Conservation (phyloP, 2,329 filamentous ascomycete genomes). For the Colletotrichum limetticola region DNA sequence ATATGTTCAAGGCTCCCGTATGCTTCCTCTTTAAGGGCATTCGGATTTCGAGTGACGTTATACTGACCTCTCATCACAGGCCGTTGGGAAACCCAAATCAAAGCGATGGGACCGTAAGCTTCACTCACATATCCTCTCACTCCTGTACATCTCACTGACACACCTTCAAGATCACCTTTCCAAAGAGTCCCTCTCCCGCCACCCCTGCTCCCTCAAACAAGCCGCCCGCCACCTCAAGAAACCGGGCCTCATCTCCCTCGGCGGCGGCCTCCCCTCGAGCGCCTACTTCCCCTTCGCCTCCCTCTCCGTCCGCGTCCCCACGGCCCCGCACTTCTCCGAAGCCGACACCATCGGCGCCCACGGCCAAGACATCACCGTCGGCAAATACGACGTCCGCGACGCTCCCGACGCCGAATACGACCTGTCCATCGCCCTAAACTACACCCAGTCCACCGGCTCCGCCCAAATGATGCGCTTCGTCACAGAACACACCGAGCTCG, state of each 20-base stretch:
- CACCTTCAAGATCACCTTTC: slow-evolving; percentile 63
- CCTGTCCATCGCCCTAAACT: slow-evolving; percentile 90
- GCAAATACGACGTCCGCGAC: slow-evolving; percentile 84
- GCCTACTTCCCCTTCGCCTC: slow-evolving; percentile 94
- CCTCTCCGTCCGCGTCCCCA: slow-evolving; percentile 79
- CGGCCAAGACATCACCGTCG: slow-evolving; percentile 72
- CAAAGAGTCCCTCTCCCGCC: slow-evolving; percentile 67
- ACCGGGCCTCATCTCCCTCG: slow-evolving; percentile 89
- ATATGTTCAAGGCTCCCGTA: slow-evolving; percentile 84
- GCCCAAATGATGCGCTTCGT: slow-evolving; percentile 90
- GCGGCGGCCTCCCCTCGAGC: slow-evolving; percentile 88
- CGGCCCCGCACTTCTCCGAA: slow-evolving; percentile 76
- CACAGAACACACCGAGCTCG: slow-evolving; percentile 94
- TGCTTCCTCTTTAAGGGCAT: slow-evolving; percentile 38
- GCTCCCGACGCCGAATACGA: slow-evolving; percentile 67
- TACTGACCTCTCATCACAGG: slow-evolving; percentile 40
- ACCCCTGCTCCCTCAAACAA: slow-evolving; percentile 81
- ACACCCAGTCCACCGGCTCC: slow-evolving; percentile 86
- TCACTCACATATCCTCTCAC: not conserved
- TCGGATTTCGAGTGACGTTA: not conserved
- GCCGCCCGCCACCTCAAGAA: slow-evolving; percentile 83
- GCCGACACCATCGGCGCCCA: slow-evolving; percentile 66
- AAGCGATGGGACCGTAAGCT: slow-evolving; percentile 88
- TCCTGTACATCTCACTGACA: not conserved
- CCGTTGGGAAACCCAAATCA: slow-evolving; percentile 74